These are phyloP conservation scores for Parastagonospora nodorum DNA, from an alignment of 2,329 filamentous ascomycete genomes.

Conservation along the genomic window DNA sequence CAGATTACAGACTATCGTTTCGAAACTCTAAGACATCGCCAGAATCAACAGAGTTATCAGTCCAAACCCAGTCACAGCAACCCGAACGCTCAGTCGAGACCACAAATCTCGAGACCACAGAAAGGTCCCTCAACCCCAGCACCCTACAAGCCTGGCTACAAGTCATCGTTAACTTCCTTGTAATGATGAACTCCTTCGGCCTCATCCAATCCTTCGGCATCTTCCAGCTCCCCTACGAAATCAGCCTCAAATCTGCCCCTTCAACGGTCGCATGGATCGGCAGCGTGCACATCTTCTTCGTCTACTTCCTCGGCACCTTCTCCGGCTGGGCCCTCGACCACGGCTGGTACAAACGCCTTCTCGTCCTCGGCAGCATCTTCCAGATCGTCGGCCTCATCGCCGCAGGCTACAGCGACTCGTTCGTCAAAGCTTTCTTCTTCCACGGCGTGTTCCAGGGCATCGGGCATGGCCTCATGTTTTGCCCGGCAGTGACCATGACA, in stretches of 20 bases:
- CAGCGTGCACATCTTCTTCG: slow-evolving; percentile 53
- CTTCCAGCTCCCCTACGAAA: slow-evolving; percentile 37
- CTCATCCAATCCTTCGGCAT: slow-evolving; percentile 31
- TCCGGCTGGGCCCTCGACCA: slow-evolving; percentile 55
- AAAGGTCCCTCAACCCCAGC: no score
- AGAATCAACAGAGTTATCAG: no score
- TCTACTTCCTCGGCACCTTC: slow-evolving; percentile 52
- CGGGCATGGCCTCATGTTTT: slow-evolving; percentile 27
- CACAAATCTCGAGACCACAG: no score
- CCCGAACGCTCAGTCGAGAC: no score
- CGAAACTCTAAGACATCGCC: no score
- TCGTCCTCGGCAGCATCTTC: slow-evolving; percentile 47
- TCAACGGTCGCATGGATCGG: slow-evolving; percentile 58
- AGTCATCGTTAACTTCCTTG: slow-evolving; percentile 17
- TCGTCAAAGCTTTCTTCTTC: slow-evolving; percentile 49
- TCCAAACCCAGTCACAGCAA: no score
- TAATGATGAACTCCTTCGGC: slow-evolving; percentile 34
- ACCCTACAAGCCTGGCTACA: slow-evolving; percentile 17
- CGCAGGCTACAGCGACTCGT: slow-evolving; percentile 48
- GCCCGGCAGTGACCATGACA: slow-evolving; percentile 19
- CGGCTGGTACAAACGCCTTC: slow-evolving; percentile 50
- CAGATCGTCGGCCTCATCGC: slow-evolving; percentile 54
- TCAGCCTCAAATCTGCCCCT: slow-evolving; percentile 37
- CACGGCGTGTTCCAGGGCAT: slow-evolving; percentile 33
- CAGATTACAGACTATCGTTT: no score